A percentile compares a stretch with the other conserved stretches of the same genome.
These are phyloP conservation scores for Aegilops tauschii DNA, from an alignment of 176 grass and related monocot species.

Conservation along the genomic window DNA sequence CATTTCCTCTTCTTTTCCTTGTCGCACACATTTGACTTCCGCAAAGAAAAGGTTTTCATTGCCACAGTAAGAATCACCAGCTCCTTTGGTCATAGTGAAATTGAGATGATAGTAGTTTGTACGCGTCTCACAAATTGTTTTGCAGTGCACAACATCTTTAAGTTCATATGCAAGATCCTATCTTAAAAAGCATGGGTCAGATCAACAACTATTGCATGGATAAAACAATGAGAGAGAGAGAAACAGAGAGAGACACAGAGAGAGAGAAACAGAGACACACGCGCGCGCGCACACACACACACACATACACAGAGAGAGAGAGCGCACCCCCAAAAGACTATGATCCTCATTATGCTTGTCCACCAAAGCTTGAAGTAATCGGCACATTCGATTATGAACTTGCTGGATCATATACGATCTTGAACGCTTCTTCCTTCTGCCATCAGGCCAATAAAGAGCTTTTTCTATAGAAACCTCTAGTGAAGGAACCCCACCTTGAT, in stretches of 20 bases:
- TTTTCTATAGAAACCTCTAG: background rate
- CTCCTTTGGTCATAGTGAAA: conserved; percentile 22
- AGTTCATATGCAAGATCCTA: background rate
- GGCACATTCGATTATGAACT: background rate
- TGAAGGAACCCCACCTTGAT: background rate
- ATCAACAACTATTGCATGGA: background rate
- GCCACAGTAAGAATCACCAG: background rate
- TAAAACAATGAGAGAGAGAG: background rate
- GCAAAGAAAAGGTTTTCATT: background rate
- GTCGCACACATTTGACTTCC: background rate
- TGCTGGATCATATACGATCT: background rate
- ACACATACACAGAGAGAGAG: background rate
- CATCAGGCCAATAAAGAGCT: background rate
- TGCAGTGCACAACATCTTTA: background rate
- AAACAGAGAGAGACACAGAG: background rate
- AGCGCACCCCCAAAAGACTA: background rate
- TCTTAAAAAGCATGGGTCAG: background rate
- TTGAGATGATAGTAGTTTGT: background rate
- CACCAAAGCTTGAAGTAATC: background rate
- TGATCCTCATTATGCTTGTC: background rate
- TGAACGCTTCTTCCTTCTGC: background rate
- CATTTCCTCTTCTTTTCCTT: background rate
- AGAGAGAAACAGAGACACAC: too few relatives aligned
- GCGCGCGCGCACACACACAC: too few relatives aligned
- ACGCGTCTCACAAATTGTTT: background rate